These are phyloP conservation scores for Urochloa ruziziensis DNA, from an alignment of 176 grass and related monocot species.

Conservation along the genomic window DNA sequence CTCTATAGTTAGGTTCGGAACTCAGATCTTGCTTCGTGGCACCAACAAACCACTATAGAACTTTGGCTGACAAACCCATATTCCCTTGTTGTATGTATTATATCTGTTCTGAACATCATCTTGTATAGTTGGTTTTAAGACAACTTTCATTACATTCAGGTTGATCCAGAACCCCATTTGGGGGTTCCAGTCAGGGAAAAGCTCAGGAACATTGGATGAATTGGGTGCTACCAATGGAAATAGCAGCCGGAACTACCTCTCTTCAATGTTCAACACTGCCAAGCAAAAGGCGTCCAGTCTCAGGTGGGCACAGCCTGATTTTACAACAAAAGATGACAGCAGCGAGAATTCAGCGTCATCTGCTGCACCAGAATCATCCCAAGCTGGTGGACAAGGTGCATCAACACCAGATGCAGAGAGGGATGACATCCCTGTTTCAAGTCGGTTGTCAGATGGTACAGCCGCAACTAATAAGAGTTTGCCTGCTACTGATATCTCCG, in stretches of 20 bases:
- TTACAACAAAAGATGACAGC: constrained; percentile 6
- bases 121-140: neutral
- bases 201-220: constrained; percentile 24
- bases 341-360: constrained; percentile 34
- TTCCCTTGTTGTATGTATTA: constrained; percentile 11
- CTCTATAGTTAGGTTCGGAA: neutral
- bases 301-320: constrained; percentile 58
- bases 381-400: constrained; percentile 22
- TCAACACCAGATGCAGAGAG: constrained; percentile 28
- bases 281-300: constrained; percentile 71
- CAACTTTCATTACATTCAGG: constrained; percentile 38
- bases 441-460: constrained; percentile 24
- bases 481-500: constrained; percentile 27
- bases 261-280: constrained; percentile 72
- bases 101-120: neutral
- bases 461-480: neutral
- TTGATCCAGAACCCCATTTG: constrained; percentile 85
- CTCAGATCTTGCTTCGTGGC: neutral
- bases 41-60: neutral
- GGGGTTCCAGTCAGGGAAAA: constrained; percentile 53
- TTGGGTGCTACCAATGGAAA: constrained; percentile 38
- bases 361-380: constrained; percentile 26
- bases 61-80: neutral
- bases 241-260: constrained; percentile 65
- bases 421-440: constrained; percentile 38